phyloP scores from a whole-genome alignment of 495 filamentous ascomycete genomes.

The Bathelium albidoporum region DNA sequence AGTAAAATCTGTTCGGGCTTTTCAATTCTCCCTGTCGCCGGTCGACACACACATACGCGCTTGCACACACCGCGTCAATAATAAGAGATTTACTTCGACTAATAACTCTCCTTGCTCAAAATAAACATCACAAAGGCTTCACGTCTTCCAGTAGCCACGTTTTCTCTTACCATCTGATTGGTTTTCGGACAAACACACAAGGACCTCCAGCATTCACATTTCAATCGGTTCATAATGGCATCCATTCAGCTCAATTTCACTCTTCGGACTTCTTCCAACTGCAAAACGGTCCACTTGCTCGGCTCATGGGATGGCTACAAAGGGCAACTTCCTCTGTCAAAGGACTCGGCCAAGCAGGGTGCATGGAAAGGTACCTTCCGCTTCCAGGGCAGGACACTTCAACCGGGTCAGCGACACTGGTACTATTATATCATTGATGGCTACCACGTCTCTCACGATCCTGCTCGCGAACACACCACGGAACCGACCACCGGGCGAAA shows the following conservation, averaged over 20 bases:
- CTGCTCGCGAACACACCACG: conserved; percentile 74
- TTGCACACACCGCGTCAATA: conserved; percentile 1
- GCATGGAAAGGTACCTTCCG: conserved; percentile 92
- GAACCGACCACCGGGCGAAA: conserved; percentile 96
- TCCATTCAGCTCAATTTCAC: conserved; percentile 41
- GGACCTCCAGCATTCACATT: conserved; percentile 11
- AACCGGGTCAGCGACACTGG: conserved; percentile 89
- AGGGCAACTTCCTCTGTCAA: conserved; percentile 83
- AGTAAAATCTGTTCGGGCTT: conserved; percentile 11
- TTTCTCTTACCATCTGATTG: no score
- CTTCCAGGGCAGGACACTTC: conserved; percentile 75
- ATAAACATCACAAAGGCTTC: not conserved
- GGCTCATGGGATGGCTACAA: conserved; percentile 98
- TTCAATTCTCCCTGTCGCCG: conserved; percentile 26
- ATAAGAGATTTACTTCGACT: conserved; percentile 11
- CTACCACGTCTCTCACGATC: conserved; percentile 97
- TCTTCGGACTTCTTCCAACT: conserved; percentile 89
- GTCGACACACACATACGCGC: conserved; percentile 29
- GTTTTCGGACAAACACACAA: no score
- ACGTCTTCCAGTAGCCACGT: conserved; percentile 9
- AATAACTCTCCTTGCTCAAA: conserved; percentile 35
- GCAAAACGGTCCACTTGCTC: conserved; percentile 95
- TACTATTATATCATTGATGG: conserved; percentile 99
- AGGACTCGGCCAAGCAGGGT: conserved; percentile 72
- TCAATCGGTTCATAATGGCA: conserved; percentile 26